Evolutionary conservation across 768 basidiomycete genomes (phyloP).

Genomic region (Steccherinum ochraceum): DNA sequence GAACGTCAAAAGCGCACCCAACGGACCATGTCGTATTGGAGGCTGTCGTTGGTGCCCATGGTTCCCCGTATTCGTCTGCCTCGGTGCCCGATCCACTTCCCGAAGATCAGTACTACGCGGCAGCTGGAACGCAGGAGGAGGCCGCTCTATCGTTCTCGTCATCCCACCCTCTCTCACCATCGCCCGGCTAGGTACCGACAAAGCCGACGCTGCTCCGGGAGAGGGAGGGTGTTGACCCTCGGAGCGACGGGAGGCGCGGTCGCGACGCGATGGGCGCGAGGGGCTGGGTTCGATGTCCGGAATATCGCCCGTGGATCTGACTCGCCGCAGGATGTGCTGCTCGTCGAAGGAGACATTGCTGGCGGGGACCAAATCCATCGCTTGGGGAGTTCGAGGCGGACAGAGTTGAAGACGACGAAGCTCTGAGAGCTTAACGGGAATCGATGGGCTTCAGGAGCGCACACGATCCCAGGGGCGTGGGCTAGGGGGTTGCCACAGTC

Average conservation of each 20-base stretch:
- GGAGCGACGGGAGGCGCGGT: neutral
- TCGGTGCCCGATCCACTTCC: neutral
- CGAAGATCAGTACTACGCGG: neutral
- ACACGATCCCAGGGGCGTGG: neutral
- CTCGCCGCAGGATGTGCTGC: conserved; percentile 9
- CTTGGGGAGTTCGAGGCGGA: no score
- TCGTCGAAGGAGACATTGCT: conserved; percentile 1
- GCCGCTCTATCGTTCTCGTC: neutral
- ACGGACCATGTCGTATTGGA: neutral
- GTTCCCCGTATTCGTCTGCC: no score
- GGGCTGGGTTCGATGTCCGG: neutral
- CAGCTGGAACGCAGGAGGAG: neutral
- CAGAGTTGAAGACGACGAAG: no score
- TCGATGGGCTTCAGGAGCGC: neutral
- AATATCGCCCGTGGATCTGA: conserved; percentile 13
- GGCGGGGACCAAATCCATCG: neutral
- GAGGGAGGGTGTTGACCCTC: neutral
- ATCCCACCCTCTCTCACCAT: neutral
- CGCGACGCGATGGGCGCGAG: neutral
- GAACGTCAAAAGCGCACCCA: conserved; percentile 25
- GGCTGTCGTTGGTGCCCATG: neutral
- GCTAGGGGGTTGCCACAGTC: neutral
- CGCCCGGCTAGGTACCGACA: neutral
- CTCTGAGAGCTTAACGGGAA: no score
- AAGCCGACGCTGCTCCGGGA: neutral